Percentiles rank a stretch among this genome's conserved stretches.
phyloP scores from a whole-genome alignment of 805 yeast species.

The Grigorovia jiainica region DNA sequence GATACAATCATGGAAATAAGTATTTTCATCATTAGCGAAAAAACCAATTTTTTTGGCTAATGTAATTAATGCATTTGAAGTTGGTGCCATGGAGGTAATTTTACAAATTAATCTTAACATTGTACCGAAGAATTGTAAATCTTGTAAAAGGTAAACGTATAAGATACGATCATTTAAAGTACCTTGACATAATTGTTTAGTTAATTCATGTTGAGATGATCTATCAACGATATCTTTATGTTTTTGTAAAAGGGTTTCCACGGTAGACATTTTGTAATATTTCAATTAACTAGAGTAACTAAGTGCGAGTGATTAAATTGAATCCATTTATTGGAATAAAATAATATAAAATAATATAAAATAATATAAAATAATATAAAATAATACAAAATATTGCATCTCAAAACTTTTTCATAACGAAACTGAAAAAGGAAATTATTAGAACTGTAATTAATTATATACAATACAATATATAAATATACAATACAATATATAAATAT shows the following conservation, averaged over 20 bases:
- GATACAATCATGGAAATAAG: slow-evolving; percentile 34
- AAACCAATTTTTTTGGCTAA: slow-evolving; percentile 45
- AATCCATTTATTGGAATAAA: no score
- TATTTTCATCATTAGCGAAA: slow-evolving; percentile 39
- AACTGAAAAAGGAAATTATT: no score
- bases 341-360: slow-evolving; percentile 1
- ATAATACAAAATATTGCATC: no score
- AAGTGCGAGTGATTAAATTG: background rate
- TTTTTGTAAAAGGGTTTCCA: slow-evolving; percentile 16
- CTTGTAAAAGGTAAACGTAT: slow-evolving; percentile 40
- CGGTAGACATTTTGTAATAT: slow-evolving; percentile 6
- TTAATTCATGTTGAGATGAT: slow-evolving; percentile 34
- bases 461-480: background rate
- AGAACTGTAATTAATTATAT: no score
- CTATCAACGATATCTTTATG: slow-evolving; percentile 17
- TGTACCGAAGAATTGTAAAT: slow-evolving; percentile 37
- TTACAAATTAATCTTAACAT: slow-evolving; percentile 37
- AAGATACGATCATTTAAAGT: slow-evolving; percentile 34
- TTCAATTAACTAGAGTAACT: background rate
- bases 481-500: no score
- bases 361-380: no score
- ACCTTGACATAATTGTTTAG: slow-evolving; percentile 39
- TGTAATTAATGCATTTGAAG: slow-evolving; percentile 29
- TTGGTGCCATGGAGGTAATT: slow-evolving; percentile 36
- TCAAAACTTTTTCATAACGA: no score